Evolutionary conservation across 2,329 filamentous ascomycete genomes (phyloP), one percentile per base, ranked within the genome.

Genomic region (Tolypocladium ovalisporum): DNA sequence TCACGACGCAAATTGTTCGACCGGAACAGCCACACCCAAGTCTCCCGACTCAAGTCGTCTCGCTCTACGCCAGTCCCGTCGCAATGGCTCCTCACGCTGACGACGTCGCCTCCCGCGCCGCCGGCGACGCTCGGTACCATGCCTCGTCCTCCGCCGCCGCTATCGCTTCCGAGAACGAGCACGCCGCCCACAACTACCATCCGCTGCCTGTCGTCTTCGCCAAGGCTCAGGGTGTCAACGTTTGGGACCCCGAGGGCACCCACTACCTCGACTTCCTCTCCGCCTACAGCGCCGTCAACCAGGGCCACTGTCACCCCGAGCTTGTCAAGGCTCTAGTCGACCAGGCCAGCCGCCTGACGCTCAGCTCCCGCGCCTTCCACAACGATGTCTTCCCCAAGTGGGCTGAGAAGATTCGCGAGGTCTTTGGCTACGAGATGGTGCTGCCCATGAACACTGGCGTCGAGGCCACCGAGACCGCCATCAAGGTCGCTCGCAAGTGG

Each of bases 211-310:
- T 99, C 59, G 94, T 96, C 69, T 97, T 97, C 73, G 81, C 93
- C 57, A 84, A 85, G 63, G 94, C 91, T 47, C 82, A 86, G 66
- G 94, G 93, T 54, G 87, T 88, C 68, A 86, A 88, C 60, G 94
- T 97, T 58, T 99, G 94, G 93, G 94, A 99, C 70, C 94, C 94
- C 22, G 94, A 99, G 78, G 91, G 89, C 69, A 89, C 86, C 66
- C 87, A 96, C 73, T 97, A 99, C 75, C 85, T 97, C 67, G 94
- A 99, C 77, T 99, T 97, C 76, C 85, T 99, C 63, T 97, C 93
- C 52, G 94, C 94, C 63, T 99, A 99, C 81, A 95, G 89, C 65
- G 94, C 94, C 61, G 91, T 97, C 70, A 97, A 97, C 79, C 93
- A 97, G 75, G 93, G 93, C 62, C 93, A 99, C 75, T 97, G 93